Percentiles rank a stretch among this genome's conserved stretches.
These are phyloP conservation scores for Ashbya aceris DNA, from an alignment of 1,139 yeast species.

Conservation along the genomic window DNA sequence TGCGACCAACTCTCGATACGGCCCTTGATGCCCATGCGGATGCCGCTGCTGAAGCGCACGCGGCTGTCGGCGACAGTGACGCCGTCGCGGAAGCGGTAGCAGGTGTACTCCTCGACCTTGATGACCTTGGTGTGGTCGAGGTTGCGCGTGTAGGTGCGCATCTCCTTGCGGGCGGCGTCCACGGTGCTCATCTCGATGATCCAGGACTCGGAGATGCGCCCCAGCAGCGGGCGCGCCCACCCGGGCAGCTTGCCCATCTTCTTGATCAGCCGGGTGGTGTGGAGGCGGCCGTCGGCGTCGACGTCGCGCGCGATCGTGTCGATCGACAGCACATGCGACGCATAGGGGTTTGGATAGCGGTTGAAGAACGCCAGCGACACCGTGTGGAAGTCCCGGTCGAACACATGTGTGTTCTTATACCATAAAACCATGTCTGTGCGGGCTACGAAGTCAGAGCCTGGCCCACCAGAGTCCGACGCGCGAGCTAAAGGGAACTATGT, in stretches of 20 bases:
- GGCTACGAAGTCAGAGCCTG: too few species aligned
- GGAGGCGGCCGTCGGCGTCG: conserved; percentile 55
- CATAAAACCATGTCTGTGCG: conserved; percentile 50
- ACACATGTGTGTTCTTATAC: conserved; percentile 47
- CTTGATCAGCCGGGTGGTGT: conserved; percentile 64
- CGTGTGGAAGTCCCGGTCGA: conserved; percentile 58
- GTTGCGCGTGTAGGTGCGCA: conserved; percentile 72
- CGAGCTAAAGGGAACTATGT: too few species aligned
- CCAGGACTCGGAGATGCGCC: conserved; percentile 68
- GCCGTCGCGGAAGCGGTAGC: conserved; percentile 34
- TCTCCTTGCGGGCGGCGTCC: conserved; percentile 47
- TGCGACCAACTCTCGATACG: conserved; percentile 81
- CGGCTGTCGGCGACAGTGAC: conserved; percentile 30
- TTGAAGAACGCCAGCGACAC: conserved; percentile 74
- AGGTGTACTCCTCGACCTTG: conserved; percentile 68
- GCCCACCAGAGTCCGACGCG: too few species aligned
- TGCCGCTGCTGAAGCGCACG: conserved; percentile 69
- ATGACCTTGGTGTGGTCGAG: conserved; percentile 77
- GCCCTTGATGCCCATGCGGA: conserved; percentile 46
- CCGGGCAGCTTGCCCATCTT: conserved; percentile 76
- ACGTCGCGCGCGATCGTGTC: conserved; percentile 44
- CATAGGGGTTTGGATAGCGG: conserved; percentile 84
- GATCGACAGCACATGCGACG: conserved; percentile 77
- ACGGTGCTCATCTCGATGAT: conserved; percentile 73
- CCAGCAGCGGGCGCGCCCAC: conserved; percentile 72